A percentile compares a stretch with the other conserved stretches of the same genome.
Conservation (phyloP, 2,329 filamentous ascomycete genomes). For the Aphanoascus verrucosus region DNA sequence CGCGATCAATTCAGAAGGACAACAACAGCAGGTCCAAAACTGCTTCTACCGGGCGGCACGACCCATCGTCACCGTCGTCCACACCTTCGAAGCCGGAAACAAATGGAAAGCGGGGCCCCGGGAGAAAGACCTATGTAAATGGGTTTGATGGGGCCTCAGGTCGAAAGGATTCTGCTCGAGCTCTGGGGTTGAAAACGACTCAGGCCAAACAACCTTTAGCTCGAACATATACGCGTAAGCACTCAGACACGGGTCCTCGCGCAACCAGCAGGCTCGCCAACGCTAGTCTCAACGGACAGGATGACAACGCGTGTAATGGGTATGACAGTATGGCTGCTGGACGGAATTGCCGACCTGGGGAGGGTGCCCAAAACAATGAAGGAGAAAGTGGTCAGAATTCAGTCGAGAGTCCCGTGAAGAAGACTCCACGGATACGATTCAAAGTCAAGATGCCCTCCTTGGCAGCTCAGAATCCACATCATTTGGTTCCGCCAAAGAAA, state of each 20-base stretch:
- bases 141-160: conserved; percentile 17
- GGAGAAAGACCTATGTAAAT: conserved; percentile 24
- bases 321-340: conserved; percentile 6
- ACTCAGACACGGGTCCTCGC: background rate
- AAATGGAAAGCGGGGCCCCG: conserved; percentile 21
- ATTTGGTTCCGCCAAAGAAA: conserved; percentile 38
- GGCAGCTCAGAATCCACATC: conserved; percentile 42
- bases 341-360: background rate
- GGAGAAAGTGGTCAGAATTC: conserved; percentile 11
- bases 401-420: conserved; percentile 14
- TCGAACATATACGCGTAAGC: background rate
- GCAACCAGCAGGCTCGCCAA: background rate
- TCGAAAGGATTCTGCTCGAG: conserved; percentile 21
- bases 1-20: conserved; percentile 32
- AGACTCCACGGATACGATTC: conserved; percentile 34
- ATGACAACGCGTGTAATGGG: background rate
- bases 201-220: conserved; percentile 7
- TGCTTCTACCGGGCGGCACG: conserved; percentile 16
- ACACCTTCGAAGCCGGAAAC: conserved; percentile 24
- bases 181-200: conserved; percentile 18
- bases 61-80: background rate
- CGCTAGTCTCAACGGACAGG: background rate
- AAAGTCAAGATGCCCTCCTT: conserved; percentile 43
- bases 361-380: background rate
- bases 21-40: conserved; percentile 25